Evolutionary conservation across 2,329 filamentous ascomycete species (phyloP), one percentile per base, ranked within the genome.

Genomic region (Stenocarpella maydis): DNA sequence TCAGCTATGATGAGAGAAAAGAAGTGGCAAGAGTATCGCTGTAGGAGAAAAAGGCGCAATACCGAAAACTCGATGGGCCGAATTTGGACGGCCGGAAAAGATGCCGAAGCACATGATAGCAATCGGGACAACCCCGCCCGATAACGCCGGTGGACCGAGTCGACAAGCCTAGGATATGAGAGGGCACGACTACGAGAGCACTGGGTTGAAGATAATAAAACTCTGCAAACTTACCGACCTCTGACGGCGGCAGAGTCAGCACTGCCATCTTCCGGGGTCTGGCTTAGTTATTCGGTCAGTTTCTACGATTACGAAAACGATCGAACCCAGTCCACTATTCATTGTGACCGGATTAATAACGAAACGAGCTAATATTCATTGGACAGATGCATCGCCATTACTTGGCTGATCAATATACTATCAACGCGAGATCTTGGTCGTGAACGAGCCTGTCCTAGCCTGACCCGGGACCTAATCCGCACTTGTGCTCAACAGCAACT

Each of bases 11-110:
- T 43, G 8, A 19, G 6, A 12, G 7, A 1, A 45, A n/a, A 9
- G 1, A 21, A n/a, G 7, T 21, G 2, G 19, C 7, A 2, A 0
- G n/a, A 21, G 7, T 2, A 21, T 4, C 19, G 5, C 24, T 6
- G 21, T 6, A 17, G 4, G 7, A 15, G 12, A 6, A 53, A 10
- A 8, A 1, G 28, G 28, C 3, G 31, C 21, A 31, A 54, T 17
- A 5, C 52, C 31, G n/a, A 37, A 14, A 17, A 10, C 31, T 9
- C 3, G 6, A n/a, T 7, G 4, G n/a, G 12, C 4, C 8, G 4
- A 21, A 1, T 6, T n/a, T 24, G 14, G 12, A 5, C 14, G 3
- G 3, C 3, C 34, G 34, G 34, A 24, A 39, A 19, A 15, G 14
- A 39, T 55, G 12, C 53, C 53, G 52, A 37, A 15, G 28, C 52